Conservation (phyloP, 345 rosid genomes). For the Lepidium aucheri region DNA sequence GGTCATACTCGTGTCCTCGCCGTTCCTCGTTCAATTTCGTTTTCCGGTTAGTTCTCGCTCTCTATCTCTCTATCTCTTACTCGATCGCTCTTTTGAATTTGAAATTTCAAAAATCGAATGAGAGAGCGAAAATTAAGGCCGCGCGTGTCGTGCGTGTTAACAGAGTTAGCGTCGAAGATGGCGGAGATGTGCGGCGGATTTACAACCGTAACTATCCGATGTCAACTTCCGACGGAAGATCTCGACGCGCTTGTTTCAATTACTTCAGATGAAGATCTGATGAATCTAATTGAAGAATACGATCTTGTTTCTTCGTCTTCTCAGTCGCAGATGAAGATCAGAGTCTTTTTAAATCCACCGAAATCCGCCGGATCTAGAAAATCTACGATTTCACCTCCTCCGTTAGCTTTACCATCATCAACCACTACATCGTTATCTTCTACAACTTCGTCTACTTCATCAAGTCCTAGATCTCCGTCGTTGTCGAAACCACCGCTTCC, state of each 20-base stretch:
- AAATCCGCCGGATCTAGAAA: constrained; percentile 28
- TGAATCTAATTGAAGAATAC: constrained; percentile 81
- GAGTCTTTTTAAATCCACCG: constrained; percentile 57
- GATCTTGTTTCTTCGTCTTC: constrained; percentile 35
- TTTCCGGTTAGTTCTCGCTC: constrained; percentile 44
- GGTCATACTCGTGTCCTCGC: constrained; percentile 97
- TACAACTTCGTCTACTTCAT: constrained; percentile 31
- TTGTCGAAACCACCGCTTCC: constrained; percentile 30
- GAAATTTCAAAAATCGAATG: not conserved
- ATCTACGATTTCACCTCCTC: constrained; percentile 15
- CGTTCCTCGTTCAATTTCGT: constrained; percentile 62
- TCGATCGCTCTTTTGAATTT: not conserved
- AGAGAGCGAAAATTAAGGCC: constrained; percentile 8
- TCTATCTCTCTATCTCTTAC: not conserved
- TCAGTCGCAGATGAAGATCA: constrained; percentile 53
- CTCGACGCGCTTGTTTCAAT: constrained; percentile 82
- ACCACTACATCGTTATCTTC: constrained; percentile 25
- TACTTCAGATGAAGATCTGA: constrained; percentile 85
- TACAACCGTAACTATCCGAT: constrained; percentile 47
- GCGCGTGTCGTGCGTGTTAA: constrained; percentile 29
- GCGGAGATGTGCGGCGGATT: constrained; percentile 64
- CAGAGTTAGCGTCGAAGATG: constrained; percentile 78
- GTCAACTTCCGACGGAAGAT: constrained; percentile 85
- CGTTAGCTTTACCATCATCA: constrained; percentile 1
- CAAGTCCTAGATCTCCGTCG: constrained; percentile 35